Conservation (phyloP, 345 rosid genomes). For the Adansonia digitata region DNA sequence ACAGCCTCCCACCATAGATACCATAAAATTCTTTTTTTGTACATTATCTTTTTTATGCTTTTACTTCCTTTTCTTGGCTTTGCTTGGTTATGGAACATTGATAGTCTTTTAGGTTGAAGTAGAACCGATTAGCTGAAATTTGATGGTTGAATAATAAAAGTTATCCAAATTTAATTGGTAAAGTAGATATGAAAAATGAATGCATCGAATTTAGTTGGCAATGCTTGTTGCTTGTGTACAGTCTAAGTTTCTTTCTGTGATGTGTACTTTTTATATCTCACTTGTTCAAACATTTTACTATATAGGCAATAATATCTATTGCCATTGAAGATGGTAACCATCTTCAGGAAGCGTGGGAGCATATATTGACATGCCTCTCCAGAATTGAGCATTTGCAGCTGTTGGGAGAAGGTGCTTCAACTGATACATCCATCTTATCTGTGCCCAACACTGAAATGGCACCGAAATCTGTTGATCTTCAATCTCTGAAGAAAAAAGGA, state of each 20-base stretch:
- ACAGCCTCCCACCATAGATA: background rate
- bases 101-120: background rate
- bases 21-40: background rate
- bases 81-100: background rate
- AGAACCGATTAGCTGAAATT: background rate
- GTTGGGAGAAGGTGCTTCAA: slow-evolving; percentile 94
- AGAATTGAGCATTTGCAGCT: slow-evolving; percentile 95
- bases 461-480: slow-evolving; percentile 44
- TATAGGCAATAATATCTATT: slow-evolving; percentile 79
- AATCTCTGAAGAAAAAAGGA: slow-evolving; percentile 81
- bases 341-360: slow-evolving; percentile 98
- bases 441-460: slow-evolving; percentile 50
- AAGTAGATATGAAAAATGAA: background rate
- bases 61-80: background rate
- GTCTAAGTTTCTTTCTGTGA: background rate
- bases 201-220: background rate
- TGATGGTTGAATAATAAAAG: background rate
- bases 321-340: slow-evolving; percentile 96
- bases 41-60: background rate
- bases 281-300: slow-evolving; percentile 7
- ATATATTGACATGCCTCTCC: slow-evolving; percentile 89
- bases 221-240: background rate
- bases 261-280: background rate
- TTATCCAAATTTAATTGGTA: background rate
- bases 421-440: slow-evolving; percentile 75